These are phyloP conservation scores for Phycomyces blakesleeanus DNA, from an alignment of 192 early-diverging fungal species.

Conservation along the genomic window DNA sequence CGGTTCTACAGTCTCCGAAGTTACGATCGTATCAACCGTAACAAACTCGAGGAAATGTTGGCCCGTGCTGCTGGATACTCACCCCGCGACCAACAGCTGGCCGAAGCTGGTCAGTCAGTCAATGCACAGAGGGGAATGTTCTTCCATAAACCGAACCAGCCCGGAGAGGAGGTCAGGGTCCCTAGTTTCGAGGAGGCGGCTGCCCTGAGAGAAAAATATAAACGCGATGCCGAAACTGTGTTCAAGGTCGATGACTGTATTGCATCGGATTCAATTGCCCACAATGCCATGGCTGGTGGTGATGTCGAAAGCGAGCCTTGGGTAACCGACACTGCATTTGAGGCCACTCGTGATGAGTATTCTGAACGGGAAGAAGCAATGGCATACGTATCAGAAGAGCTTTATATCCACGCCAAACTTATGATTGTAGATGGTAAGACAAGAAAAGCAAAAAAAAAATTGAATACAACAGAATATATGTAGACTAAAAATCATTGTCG, in stretches of 20 bases:
- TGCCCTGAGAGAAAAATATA: not conserved
- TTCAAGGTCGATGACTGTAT: conserved; percentile 4
- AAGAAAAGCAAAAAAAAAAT: no score
- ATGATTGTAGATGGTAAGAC: conserved; percentile 74
- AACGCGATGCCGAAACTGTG: not conserved
- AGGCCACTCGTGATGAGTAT: conserved; percentile 7
- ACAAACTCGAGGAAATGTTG: conserved; percentile 19
- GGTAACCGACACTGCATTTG: conserved; percentile 16
- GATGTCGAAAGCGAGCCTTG: conserved; percentile 22
- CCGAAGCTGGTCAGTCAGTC: conserved; percentile 9
- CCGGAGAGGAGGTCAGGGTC: conserved; percentile 24
- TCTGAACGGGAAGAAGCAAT: conserved; percentile 14
- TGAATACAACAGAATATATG: no score
- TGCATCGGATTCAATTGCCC: conserved; percentile 16
- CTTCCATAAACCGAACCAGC: conserved; percentile 13
- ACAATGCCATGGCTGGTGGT: conserved; percentile 26
- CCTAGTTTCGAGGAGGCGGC: conserved; percentile 14
- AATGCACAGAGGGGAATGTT: conserved; percentile 11
- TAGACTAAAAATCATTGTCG: no score
- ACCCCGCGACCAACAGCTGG: conserved; percentile 5
- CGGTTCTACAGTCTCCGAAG: conserved; percentile 76
- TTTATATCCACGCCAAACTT: conserved; percentile 86
- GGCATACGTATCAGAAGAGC: conserved; percentile 72
- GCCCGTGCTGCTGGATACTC: conserved; percentile 22
- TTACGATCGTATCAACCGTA: conserved; percentile 65